These are phyloP conservation scores for Trichosporon sp. DNA, from an alignment of 1,284 basidiomycete genomes.

Conservation along the genomic window DNA sequence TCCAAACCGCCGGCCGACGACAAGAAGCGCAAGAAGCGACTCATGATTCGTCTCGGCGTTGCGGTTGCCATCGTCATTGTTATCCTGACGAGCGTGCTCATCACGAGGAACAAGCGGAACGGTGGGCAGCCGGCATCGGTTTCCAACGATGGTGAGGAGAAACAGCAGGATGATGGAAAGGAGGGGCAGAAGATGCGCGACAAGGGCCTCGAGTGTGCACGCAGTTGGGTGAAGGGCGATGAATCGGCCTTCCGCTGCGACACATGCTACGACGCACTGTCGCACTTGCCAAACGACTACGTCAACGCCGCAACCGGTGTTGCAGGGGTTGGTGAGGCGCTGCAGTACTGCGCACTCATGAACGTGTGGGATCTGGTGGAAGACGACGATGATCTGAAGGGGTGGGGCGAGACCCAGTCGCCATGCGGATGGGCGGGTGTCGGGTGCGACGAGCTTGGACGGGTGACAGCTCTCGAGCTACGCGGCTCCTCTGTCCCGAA, in stretches of 20 bases:
- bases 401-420: slow-evolving; percentile 43
- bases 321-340: slow-evolving; percentile 49
- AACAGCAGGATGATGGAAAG: not conserved
- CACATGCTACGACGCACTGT: slow-evolving; percentile 46
- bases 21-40: slow-evolving; percentile 2
- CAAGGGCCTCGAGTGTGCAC: not conserved
- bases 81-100: not conserved
- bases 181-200: not conserved
- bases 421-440: slow-evolving; percentile 53
- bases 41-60: not conserved
- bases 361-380: slow-evolving; percentile 35
- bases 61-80: not conserved
- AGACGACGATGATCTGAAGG: slow-evolving; percentile 17
- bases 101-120: not conserved
- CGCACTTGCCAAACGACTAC: slow-evolving; percentile 48
- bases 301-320: slow-evolving; percentile 42
- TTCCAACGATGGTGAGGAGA: not conserved
- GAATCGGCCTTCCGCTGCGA: slow-evolving; percentile 43
- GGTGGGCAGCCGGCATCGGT: not conserved
- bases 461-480: slow-evolving; percentile 44
- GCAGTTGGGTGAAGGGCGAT: not conserved
- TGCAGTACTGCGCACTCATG: slow-evolving; percentile 56
- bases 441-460: slow-evolving; percentile 46
- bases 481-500: slow-evolving; percentile 47
- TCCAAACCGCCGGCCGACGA: not conserved